These are phyloP conservation scores for Yarrowia yakushimensis DNA, from an alignment of 805 yeast genomes.

Conservation along the genomic window DNA sequence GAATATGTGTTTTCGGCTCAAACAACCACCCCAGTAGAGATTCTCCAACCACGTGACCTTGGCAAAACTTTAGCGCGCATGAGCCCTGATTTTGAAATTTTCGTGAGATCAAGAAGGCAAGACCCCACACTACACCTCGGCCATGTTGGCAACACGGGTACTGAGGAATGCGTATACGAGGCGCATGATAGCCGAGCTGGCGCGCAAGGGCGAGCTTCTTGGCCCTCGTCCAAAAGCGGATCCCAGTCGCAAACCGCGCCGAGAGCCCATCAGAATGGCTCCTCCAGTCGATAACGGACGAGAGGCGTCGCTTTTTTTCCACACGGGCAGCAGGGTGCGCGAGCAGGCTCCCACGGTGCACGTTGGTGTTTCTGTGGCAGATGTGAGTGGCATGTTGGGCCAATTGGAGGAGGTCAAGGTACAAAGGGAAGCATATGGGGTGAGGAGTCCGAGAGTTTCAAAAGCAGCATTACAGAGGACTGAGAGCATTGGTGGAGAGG, in stretches of 20 bases:
- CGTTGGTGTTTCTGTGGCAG: not conserved
- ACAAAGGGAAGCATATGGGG: not conserved
- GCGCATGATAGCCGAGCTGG: constrained; percentile 22
- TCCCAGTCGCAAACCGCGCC: not conserved
- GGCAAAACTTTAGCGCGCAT: not conserved
- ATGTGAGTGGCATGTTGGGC: not conserved
- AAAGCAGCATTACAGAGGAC: not conserved
- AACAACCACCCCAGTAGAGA: no score
- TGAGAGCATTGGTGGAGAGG: no score
- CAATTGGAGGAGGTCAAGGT: constrained; percentile 1
- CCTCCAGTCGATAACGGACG: not conserved
- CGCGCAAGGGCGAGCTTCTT: constrained; percentile 11
- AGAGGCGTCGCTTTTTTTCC: constrained; percentile 3
- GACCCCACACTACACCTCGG: not conserved
- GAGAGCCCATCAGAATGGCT: not conserved
- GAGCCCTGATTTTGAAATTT: not conserved
- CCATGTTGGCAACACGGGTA: constrained; percentile 19
- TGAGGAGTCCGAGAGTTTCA: no score
- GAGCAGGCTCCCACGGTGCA: not conserved
- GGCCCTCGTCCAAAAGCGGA: constrained; percentile 5
- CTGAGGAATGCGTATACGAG: constrained; percentile 19
- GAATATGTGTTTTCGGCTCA: no score
- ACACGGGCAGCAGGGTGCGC: not conserved
- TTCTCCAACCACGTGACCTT: not conserved
- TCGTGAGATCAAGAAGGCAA: constrained; percentile 7